phyloP scores from a whole-genome alignment of 2,329 filamentous ascomycete genomes.

The Aspergillus pseudonomiae region DNA sequence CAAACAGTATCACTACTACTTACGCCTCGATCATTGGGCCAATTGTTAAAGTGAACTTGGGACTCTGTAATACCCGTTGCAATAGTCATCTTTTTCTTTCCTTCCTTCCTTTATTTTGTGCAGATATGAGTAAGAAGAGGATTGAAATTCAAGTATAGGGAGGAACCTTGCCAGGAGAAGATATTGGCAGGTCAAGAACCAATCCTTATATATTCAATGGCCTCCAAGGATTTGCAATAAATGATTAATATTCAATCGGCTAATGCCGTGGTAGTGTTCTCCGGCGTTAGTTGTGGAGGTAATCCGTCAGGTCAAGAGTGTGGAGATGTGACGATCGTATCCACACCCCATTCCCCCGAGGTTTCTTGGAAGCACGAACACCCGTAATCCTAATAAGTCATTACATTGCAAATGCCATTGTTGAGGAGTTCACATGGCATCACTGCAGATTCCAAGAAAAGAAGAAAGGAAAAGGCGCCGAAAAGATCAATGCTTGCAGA shows the following conservation, averaged over 20 bases:
- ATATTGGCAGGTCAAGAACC: neutral
- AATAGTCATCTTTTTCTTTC: neutral
- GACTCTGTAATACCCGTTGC: neutral
- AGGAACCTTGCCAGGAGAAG: too few relatives aligned
- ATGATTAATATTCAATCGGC: neutral
- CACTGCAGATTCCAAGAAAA: neutral
- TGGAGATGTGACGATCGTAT: neutral
- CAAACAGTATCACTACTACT: constrained; percentile 20
- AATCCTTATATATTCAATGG: neutral
- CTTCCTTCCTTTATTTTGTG: too few relatives aligned
- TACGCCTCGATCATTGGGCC: constrained; percentile 58
- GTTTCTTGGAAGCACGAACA: neutral
- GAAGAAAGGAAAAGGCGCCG: neutral
- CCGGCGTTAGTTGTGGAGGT: neutral
- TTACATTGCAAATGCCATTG: neutral
- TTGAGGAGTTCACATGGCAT: neutral
- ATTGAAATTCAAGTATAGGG: neutral
- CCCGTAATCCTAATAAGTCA: neutral
- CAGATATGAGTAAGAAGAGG: neutral
- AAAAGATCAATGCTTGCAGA: neutral
- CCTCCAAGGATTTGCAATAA: neutral
- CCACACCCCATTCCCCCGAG: neutral
- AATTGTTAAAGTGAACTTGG: constrained; percentile 43
- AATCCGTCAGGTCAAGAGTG: constrained; percentile 2
- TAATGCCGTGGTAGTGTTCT: neutral